Conservation (phyloP, 352 stramenopile species). For the Phytophthora syringae region DNA sequence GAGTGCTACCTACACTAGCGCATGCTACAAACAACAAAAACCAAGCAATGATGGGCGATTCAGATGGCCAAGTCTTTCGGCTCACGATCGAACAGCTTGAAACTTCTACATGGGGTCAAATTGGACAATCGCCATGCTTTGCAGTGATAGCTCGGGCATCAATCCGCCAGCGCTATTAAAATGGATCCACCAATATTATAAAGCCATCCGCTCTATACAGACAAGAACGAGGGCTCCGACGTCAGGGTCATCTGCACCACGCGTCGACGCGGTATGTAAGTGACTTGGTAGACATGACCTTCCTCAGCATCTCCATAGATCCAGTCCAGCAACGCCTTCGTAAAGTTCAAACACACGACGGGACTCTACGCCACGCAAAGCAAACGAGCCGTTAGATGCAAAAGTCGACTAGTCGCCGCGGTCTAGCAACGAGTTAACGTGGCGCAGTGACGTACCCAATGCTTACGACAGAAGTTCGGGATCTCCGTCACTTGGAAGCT, state of each 20-base stretch:
- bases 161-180: not conserved
- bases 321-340: constrained; percentile 68
- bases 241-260: constrained; percentile 48
- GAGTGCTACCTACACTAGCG: not conserved
- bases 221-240: constrained; percentile 44
- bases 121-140: constrained; percentile 17
- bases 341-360: constrained; percentile 75
- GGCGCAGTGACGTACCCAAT: constrained; percentile 58
- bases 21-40: constrained; percentile 24
- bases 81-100: constrained; percentile 31
- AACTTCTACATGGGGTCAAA: constrained; percentile 31
- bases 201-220: not conserved
- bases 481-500: constrained; percentile 69
- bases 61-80: constrained; percentile 25
- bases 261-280: constrained; percentile 60
- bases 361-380: constrained; percentile 37
- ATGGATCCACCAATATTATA: not conserved
- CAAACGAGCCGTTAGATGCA: constrained; percentile 30
- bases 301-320: constrained; percentile 51
- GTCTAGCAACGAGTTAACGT: constrained; percentile 1
- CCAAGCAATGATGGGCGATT: constrained; percentile 10
- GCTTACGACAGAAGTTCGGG: constrained; percentile 67
- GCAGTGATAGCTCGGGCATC: constrained; percentile 26
- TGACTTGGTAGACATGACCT: constrained; percentile 47
- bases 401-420: constrained; percentile 22